Evolutionary conservation across 371 early-diverging fungal genomes (phyloP), one percentile per base, ranked within the genome.

Genomic region (Apophysomyces ossiformis): DNA sequence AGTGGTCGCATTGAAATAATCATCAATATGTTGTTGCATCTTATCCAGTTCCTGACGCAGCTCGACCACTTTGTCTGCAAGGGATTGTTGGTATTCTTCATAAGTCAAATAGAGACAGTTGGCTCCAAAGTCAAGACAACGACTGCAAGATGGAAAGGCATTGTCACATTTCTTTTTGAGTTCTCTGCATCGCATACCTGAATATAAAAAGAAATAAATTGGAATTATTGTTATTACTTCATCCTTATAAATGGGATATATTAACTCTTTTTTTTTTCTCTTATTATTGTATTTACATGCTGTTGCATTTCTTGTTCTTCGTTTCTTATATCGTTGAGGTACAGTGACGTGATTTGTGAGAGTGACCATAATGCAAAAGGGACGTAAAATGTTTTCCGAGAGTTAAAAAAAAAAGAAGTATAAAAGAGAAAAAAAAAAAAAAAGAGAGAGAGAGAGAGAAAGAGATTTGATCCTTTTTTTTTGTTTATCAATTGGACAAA

Each of bases 81-180:
- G 60, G 16, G 60, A 41, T 41, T 59, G 60, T 38, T 59, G 60
- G 7, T 59, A 59, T 59, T 59, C 60, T 59, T 59, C 60, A 38
- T 59, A 59, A 4, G 60, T 59, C 21, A 59, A 8, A n/a, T 59
- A 59, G 3, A 59, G 37, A n/a, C 60, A 59, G 43, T 59, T 59
- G 8, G 60, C 60, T 38, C 60, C 60, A 59, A 59, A 59, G 18
- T 59, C 60, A 11, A 59, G 26, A 38, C 60, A 59, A 39, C 60
- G 38, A 18, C 39, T 59, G 39, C 60, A 59, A n/a, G 60, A 59
- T 41, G 60, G 60, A 5, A 59, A 43, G 13, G 38, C 43, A n/a
- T 59, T 59, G 8, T 59, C 60, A 26, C 60, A 59, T 37, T 59
- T 59, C 43, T 59, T 59, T 43, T 59, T 59, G 9, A 59, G 39